A percentile compares a stretch with the other conserved stretches of the same genome.
Evolutionary conservation across 805 yeast genomes (phyloP).

Genomic region (Spathaspora sp.): DNA sequence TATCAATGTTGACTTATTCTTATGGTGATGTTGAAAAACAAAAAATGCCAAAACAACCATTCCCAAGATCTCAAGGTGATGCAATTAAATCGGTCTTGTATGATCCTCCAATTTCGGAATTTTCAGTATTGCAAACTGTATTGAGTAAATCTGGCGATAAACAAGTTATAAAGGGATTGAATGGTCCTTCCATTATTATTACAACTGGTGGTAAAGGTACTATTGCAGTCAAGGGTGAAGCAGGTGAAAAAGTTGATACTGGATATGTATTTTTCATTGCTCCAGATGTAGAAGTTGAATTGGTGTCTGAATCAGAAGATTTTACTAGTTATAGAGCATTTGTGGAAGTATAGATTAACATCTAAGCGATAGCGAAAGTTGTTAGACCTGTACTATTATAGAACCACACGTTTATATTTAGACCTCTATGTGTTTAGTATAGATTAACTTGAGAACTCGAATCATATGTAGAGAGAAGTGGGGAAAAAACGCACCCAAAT

Average conservation of each 20-base stretch:
- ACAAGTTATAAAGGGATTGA: slow-evolving; percentile 56
- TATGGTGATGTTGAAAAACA: slow-evolving; percentile 90
- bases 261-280: slow-evolving; percentile 87
- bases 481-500: not conserved
- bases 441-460: not conserved
- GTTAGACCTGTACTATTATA: too few relatives aligned
- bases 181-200: slow-evolving; percentile 87
- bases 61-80: slow-evolving; percentile 60
- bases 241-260: slow-evolving; percentile 39
- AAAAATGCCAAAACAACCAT: slow-evolving; percentile 69
- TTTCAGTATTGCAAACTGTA: slow-evolving; percentile 83
- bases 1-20: slow-evolving; percentile 84
- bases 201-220: slow-evolving; percentile 78
- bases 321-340: slow-evolving; percentile 90
- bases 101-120: slow-evolving; percentile 97
- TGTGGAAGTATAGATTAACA: slow-evolving; percentile 52
- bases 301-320: slow-evolving; percentile 45
- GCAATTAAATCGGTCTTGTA: slow-evolving; percentile 61
- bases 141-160: slow-evolving; percentile 46
- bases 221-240: slow-evolving; percentile 40
- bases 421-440: too few relatives aligned
- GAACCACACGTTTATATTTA: too few relatives aligned
- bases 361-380: not conserved
- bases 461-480: not conserved
- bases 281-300: slow-evolving; percentile 64